Evolutionary conservation across 768 basidiomycete genomes (phyloP).

Genomic region (Rhizopogon vesiculosus): DNA sequence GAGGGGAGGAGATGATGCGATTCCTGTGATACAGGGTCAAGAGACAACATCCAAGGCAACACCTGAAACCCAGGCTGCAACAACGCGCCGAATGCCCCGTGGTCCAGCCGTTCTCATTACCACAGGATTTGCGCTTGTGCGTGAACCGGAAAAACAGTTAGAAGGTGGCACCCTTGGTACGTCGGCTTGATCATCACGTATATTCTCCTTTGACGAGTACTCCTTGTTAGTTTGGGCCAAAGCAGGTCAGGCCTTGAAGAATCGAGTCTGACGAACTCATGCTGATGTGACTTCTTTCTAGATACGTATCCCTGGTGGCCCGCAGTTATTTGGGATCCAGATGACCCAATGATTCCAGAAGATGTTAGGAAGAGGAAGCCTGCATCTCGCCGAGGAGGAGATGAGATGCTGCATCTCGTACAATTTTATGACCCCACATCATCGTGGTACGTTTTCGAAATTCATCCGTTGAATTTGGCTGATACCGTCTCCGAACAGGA

Average conservation of each 20-base stretch:
- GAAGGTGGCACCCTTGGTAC: conserved; percentile 65
- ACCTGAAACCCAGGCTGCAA: background rate
- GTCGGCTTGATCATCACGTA: conserved; percentile 10
- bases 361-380: conserved; percentile 24
- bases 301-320: conserved; percentile 87
- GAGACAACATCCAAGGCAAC: conserved; percentile 4
- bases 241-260: conserved; percentile 39
- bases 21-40: conserved; percentile 4
- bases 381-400: conserved; percentile 30
- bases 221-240: conserved; percentile 75
- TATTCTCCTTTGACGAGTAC: background rate
- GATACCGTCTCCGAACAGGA: conserved; percentile 38
- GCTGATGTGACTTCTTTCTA: conserved; percentile 23
- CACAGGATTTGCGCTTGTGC: conserved; percentile 27
- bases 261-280: background rate
- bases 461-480: background rate
- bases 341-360: conserved; percentile 52
- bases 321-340: conserved; percentile 66
- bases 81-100: conserved; percentile 4
- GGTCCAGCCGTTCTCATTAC: background rate
- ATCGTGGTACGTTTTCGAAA: conserved; percentile 47
- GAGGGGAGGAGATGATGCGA: conserved; percentile 9
- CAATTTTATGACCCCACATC: conserved; percentile 70
- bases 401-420: conserved; percentile 55
- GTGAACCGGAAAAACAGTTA: conserved; percentile 32